Conservation (phyloP, 2,329 filamentous ascomycete genomes). For the Albifimbria verrucaria region DNA sequence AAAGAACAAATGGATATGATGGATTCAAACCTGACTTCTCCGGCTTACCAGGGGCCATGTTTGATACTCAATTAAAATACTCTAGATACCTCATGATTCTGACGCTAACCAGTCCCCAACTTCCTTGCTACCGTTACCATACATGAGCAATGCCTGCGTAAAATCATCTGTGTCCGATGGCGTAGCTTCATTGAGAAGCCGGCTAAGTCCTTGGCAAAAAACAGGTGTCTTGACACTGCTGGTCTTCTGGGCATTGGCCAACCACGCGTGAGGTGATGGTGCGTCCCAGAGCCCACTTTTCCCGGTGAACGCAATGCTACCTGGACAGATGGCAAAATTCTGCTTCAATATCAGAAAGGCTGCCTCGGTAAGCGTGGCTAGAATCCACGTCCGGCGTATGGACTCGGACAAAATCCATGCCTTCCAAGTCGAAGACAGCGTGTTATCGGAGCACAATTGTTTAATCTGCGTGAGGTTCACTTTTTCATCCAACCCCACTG, state of each 20-base stretch:
- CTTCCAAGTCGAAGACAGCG: slow-evolving; percentile 11
- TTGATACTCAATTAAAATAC: too few relatives aligned
- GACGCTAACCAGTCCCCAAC: not conserved
- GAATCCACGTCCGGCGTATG: slow-evolving; percentile 18
- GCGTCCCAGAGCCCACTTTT: slow-evolving; percentile 17
- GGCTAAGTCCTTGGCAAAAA: not conserved
- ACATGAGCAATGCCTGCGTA: not conserved
- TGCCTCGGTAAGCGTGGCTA: slow-evolving; percentile 10
- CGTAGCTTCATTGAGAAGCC: not conserved
- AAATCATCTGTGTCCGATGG: slow-evolving; percentile 3
- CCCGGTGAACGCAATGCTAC: slow-evolving; percentile 16
- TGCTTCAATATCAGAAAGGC: slow-evolving; percentile 12
- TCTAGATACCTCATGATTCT: too few relatives aligned
- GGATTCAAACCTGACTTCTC: too few relatives aligned
- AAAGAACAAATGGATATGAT: too few relatives aligned
- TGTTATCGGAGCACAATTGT: slow-evolving; percentile 1
- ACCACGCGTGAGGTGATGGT: slow-evolving; percentile 7
- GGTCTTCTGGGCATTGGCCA: not conserved
- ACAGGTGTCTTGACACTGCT: not conserved
- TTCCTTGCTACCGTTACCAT: slow-evolving; percentile 1
- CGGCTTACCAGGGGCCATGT: too few relatives aligned
- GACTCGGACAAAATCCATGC: slow-evolving; percentile 20
- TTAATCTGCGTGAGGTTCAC: not conserved
- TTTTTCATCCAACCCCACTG: not conserved
- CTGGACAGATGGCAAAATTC: slow-evolving; percentile 11